phyloP scores from a whole-genome alignment of 2,329 filamentous ascomycete genomes.

The Arachnomyces sp. region DNA sequence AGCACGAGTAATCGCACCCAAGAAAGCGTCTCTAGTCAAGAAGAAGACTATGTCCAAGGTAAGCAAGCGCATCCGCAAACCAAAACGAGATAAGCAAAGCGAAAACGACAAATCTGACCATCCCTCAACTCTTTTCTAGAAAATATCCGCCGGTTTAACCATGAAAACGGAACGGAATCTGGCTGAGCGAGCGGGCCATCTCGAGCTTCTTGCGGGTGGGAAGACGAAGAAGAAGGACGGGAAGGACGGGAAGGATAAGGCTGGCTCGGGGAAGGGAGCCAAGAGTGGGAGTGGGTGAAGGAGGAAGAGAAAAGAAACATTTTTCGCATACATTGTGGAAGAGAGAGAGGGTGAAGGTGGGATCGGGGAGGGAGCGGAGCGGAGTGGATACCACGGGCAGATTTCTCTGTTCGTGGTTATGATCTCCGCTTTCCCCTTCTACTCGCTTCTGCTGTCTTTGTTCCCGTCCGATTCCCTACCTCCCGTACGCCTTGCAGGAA shows the following conservation, averaged over 20 bases:
- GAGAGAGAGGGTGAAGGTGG: no score
- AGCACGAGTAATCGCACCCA: conserved; percentile 57
- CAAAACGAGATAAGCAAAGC: not conserved
- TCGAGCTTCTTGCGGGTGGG: conserved; percentile 60
- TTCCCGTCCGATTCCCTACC: no score
- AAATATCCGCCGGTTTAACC: conserved; percentile 55
- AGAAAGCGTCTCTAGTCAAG: conserved; percentile 54
- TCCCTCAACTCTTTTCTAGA: no score
- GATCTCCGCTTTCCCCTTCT: no score
- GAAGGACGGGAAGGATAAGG: conserved; percentile 27
- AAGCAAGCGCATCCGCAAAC: no score
- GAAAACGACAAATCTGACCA: conserved; percentile 15
- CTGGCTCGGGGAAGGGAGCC: conserved; percentile 19
- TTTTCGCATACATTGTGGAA: not conserved
- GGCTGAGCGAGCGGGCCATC: conserved; percentile 60
- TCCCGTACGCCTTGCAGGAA: no score
- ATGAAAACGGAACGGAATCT: conserved; percentile 61
- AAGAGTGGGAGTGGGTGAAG: not conserved
- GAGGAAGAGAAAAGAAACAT: conserved; percentile 1
- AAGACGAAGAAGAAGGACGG: conserved; percentile 49
- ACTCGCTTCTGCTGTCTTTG: no score
- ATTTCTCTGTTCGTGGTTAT: no score
- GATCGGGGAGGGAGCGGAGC: no score
- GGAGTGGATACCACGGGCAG: no score
- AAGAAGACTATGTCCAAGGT: conserved; percentile 59